Base-by-base conservation (phyloP, 345 rosid genomes). In the Hibiscus tridactylites region DNA sequence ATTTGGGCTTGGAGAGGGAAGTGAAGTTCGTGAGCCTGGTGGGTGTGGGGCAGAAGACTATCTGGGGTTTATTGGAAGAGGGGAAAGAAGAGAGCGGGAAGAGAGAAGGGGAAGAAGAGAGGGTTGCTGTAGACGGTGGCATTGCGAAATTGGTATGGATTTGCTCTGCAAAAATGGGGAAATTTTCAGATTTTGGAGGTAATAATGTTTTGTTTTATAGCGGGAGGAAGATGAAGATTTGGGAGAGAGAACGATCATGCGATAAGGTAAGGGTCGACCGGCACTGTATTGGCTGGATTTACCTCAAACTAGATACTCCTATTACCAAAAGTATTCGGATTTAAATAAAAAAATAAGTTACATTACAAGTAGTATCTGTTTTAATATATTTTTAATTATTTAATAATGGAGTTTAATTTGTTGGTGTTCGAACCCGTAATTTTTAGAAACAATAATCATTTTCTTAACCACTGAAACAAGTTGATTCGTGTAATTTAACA, bases 41-140 rank as follows among this genome's bases (percentile, higher is more conserved):
- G 9, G 50, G 49, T 5, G 61, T 16, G 2, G 67, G 35, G 37
- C 58, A 47, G 28, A 42, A 54, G 24, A 28, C n/a, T 3, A 73
- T 12, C 0, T 49, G 73, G 67, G 63, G 33, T n/a, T 44, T 66
- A 6, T 44, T 53, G 6, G 65, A 75, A 35, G 12, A 24, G 1
- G 72, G 70, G 3, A 9, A 29, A 47, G 61, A 68, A 53, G 67
- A 61, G 69, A 63, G 61, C 16, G 73, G 60, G 21, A 52, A 68
- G 13, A 58, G 49, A 44, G 57, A 3, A 16, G 69, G 49, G 21
- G 79, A 77, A 59, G 71, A 17, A 37, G 26, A 54, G 12, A 54
- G 11, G 24, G 59, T 7, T 2, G 59, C 12, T 17, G 59, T 17
- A 2, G 59, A 9, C 19, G 59, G 28, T 17, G 59, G 24, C 59